A percentile compares a stretch with the other conserved stretches of the same genome.
phyloP scores from a whole-genome alignment of 2,329 filamentous ascomycete species.

The Grosmannia serpens region DNA sequence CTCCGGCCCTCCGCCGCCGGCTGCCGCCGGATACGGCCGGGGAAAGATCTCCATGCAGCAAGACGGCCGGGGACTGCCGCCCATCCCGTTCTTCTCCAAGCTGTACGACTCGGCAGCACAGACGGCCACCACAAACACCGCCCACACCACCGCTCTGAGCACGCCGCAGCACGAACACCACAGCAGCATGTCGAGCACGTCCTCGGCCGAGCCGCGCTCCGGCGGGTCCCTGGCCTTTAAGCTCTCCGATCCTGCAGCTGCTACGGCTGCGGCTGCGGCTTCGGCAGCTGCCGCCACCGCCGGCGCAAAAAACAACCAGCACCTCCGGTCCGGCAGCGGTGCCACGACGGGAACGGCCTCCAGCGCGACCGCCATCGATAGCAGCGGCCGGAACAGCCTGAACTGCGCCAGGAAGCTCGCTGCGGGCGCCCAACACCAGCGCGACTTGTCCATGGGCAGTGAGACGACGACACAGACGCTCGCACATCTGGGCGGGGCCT shows the following conservation, averaged over 20 bases:
- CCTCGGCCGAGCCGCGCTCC: not conserved
- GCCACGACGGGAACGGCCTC: constrained; percentile 1
- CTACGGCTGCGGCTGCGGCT: not conserved
- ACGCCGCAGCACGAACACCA: not conserved
- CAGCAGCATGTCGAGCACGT: constrained; percentile 1
- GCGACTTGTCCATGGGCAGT: constrained; percentile 2
- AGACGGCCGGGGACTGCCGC: constrained; percentile 9
- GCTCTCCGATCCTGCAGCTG: not conserved
- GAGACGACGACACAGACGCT: not conserved
- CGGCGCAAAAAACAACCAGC: not conserved
- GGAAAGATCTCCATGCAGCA: not conserved
- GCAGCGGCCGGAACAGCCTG: constrained; percentile 8
- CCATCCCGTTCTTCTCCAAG: constrained; percentile 5
- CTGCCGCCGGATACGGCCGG: not conserved
- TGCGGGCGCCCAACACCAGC: constrained; percentile 1
- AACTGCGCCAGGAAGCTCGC: not conserved
- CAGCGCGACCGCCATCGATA: constrained; percentile 9
- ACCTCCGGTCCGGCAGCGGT: constrained; percentile 6
- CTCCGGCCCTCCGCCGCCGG: constrained; percentile 7
- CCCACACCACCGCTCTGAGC: not conserved
- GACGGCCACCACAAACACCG: not conserved
- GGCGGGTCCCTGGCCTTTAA: not conserved
- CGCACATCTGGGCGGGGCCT: not conserved
- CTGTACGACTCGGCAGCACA: not conserved
- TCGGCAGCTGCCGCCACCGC: not conserved